Evolutionary conservation across 306 rosid species (phyloP).

Genomic region (Quillaja saponaria): DNA sequence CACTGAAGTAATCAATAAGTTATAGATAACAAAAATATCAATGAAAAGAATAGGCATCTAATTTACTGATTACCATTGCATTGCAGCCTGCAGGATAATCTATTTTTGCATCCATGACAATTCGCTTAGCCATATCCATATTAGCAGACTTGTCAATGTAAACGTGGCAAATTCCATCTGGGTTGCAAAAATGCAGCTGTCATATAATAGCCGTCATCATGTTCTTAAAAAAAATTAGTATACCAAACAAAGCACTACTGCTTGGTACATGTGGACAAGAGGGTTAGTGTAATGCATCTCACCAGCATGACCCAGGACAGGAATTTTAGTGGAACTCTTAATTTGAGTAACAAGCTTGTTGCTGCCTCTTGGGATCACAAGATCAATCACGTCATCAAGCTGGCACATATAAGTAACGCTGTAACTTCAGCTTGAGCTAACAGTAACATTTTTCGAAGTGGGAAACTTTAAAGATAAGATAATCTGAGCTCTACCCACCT

Average conservation of each 20-base stretch:
- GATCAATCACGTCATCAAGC: constrained; percentile 93
- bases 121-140: constrained; percentile 72
- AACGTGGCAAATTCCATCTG: constrained; percentile 98
- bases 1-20: neutral
- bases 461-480: constrained; percentile 18
- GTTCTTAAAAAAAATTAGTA: constrained; percentile 21
- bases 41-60: neutral
- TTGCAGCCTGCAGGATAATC: constrained; percentile 99
- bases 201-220: constrained; percentile 18
- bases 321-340: constrained; percentile 89
- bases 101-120: constrained; percentile 82
- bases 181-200: constrained; percentile 30
- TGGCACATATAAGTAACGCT: constrained; percentile 38
- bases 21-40: neutral
- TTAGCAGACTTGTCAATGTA: constrained; percentile 92
- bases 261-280: constrained; percentile 5
- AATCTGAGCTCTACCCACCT: constrained; percentile 44
- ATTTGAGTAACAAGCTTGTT: constrained; percentile 91
- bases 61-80: constrained; percentile 75
- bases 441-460: constrained; percentile 29
- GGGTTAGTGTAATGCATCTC: constrained; percentile 33
- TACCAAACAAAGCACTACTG: constrained; percentile 21
- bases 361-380: constrained; percentile 99
- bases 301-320: constrained; percentile 99
- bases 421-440: constrained; percentile 22